Base-by-base conservation (phyloP, 1,284 basidiomycete species). In the Schizopora paradoxa region DNA sequence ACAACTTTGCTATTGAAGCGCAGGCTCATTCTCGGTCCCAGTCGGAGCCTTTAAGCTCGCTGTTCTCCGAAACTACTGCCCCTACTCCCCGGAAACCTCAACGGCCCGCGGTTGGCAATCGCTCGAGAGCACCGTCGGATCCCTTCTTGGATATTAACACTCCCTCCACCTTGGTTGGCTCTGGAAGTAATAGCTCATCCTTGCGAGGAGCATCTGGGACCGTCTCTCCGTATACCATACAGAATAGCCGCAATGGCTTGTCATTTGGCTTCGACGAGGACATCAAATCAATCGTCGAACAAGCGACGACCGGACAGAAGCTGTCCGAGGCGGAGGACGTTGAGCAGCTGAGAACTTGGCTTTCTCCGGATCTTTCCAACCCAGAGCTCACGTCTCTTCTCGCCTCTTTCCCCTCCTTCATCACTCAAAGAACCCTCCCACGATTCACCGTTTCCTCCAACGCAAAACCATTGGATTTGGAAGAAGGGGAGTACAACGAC, bases 71-170 rank as follows among this genome's bases (percentile, higher is more conserved):
- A 60, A 67, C 50, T 23, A 50, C 57, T 52, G 63, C 61, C 54
- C 64, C 67, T 45, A 47, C 56, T 25, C 61, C 56, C 42, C 50
- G 60, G 51, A 67, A 68, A 53, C 57, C 64, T 26, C 59, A 66
- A 32, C 65, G 63, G 46, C 69, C 66, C 45, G 58, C 65, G 31
- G 58, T 66, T 49, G 65, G 64, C 49, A 64, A 72, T 58, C 82
- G 84, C 52, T 68, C 76, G 7, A 73, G 84, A 53, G 84, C 84
- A 44, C 76, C 86, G 8, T 86, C 82, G 55, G 86, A 88, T 61
- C 85, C 85, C 48, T 88, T 88, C 62, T 63, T 84, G 51, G 86
- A 88, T 57, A 80, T 82, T 40, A 78, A 81, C 13, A 48, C 69
- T 13, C 67, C 74, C 49, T 77, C 80, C 21, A 66, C 73, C 37